Conservation (phyloP, 225 moss, liverwort and hornwort species). For the Polytrichum commune region DNA sequence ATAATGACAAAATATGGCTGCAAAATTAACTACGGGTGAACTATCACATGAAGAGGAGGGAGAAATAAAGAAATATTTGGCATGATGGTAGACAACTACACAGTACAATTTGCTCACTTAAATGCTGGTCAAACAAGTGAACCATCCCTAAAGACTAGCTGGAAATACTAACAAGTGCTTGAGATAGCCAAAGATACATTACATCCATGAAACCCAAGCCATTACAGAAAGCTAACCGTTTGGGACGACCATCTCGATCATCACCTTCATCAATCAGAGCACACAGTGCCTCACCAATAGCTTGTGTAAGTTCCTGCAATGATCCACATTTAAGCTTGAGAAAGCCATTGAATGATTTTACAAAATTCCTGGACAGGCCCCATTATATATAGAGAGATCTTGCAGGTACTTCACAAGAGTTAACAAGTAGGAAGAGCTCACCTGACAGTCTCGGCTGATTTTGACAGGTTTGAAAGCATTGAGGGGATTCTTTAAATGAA, state of each 20-base stretch:
- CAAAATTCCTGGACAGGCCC: not conserved
- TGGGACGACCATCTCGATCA: slow-evolving; percentile 87
- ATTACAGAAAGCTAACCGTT: slow-evolving; percentile 46
- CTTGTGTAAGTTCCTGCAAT: slow-evolving; percentile 91
- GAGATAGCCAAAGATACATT: no score
- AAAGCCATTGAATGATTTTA: no score
- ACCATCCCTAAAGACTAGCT: no score
- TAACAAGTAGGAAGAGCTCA: slow-evolving; percentile 19
- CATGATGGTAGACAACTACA: no score
- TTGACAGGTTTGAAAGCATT: slow-evolving; percentile 98
- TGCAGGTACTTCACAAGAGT: not conserved
- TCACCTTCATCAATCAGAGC: slow-evolving; percentile 95
- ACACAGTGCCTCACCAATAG: slow-evolving; percentile 91
- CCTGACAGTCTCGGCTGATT: slow-evolving; percentile 99
- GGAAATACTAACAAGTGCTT: no score
- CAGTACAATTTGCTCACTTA: no score
- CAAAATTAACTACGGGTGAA: not conserved
- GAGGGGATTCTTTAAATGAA: slow-evolving; percentile 94
- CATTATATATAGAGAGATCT: not conserved
- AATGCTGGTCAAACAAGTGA: no score
- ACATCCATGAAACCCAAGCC: no score
- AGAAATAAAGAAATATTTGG: not conserved
- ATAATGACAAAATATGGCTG: no score
- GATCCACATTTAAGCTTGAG: slow-evolving; percentile 1
- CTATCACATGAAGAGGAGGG: not conserved